Conservation (phyloP, 2,329 filamentous ascomycete species). For the Pseudogymnoascus sp. region DNA sequence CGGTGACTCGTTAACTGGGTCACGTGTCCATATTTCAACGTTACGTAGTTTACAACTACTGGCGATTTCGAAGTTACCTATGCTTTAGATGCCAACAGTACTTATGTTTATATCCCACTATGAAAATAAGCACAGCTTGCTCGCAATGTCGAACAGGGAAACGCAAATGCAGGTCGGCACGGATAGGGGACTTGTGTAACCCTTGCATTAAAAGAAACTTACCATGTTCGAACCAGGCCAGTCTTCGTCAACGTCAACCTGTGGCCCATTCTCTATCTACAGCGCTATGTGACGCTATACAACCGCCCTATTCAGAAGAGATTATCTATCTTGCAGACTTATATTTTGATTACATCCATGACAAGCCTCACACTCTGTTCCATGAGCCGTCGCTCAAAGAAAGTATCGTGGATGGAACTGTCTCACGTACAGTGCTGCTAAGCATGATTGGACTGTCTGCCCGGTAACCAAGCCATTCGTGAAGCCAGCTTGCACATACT, state of each 20-base stretch:
- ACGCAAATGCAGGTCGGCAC: not conserved
- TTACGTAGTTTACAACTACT: too few relatives aligned
- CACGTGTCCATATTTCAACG: too few relatives aligned
- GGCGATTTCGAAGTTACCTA: not conserved
- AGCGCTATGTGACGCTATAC: not conserved
- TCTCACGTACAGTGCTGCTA: slow-evolving; percentile 18
- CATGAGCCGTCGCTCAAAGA: slow-evolving; percentile 21
- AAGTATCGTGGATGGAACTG: slow-evolving; percentile 15
- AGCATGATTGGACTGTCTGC: slow-evolving; percentile 22
- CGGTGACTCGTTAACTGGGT: too few relatives aligned
- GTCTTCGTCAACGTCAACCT: not conserved
- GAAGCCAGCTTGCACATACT: not conserved
- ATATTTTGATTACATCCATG: slow-evolving; percentile 23
- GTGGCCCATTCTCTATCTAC: not conserved
- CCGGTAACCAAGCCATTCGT: slow-evolving; percentile 13
- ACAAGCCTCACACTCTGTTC: slow-evolving; percentile 24
- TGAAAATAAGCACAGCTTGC: not conserved
- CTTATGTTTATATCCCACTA: not conserved
- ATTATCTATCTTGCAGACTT: slow-evolving; percentile 17
- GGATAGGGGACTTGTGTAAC: not conserved
- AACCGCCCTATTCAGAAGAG: not conserved
- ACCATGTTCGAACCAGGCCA: not conserved
- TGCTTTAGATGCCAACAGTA: not conserved
- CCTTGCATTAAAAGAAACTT: not conserved
- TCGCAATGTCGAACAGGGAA: not conserved